Percentiles rank a stretch among this genome's conserved stretches.
Conservation (phyloP, 768 basidiomycete genomes). For the Suillus variegatus region DNA sequence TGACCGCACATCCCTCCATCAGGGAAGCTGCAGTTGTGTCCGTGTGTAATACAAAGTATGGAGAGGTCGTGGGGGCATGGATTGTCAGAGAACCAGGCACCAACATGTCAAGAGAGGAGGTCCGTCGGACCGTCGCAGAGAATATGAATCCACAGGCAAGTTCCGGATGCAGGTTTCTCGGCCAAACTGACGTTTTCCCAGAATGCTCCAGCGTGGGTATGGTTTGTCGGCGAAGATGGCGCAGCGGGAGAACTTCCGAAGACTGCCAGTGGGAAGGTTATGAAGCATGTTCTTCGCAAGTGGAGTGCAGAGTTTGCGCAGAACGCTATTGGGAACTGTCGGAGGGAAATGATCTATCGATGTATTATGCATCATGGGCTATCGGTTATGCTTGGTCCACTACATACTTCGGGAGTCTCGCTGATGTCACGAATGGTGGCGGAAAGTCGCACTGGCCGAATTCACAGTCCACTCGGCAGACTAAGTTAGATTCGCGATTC, state of each 20-base stretch:
- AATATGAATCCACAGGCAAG: slow-evolving; percentile 81
- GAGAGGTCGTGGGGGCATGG: slow-evolving; percentile 85
- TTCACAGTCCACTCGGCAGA: too few species aligned
- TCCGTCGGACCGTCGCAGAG: slow-evolving; percentile 53
- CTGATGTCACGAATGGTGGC: too few species aligned
- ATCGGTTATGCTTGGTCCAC: too few species aligned
- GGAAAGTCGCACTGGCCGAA: too few species aligned
- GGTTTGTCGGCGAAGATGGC: slow-evolving; percentile 76
- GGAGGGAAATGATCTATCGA: background rate
- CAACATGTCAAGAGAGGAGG: slow-evolving; percentile 47
- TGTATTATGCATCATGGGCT: background rate
- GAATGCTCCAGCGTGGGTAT: slow-evolving; percentile 83
- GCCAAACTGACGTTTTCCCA: slow-evolving; percentile 29
- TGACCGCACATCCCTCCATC: slow-evolving; percentile 56
- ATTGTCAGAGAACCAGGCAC: slow-evolving; percentile 50
- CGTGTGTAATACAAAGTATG: slow-evolving; percentile 67
- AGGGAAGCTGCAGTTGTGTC: slow-evolving; percentile 74
- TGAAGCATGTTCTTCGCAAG: slow-evolving; percentile 73
- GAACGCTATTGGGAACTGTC: slow-evolving; percentile 41
- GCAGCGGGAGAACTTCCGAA: slow-evolving; percentile 64
- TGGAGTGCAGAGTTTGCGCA: slow-evolving; percentile 64
- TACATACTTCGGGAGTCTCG: too few species aligned
- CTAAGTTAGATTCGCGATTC: too few species aligned
- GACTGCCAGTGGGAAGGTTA: slow-evolving; percentile 86
- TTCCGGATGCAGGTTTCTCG: background rate